phyloP scores from a whole-genome alignment of 1,139 yeast species.

The Pichia sp. region DNA sequence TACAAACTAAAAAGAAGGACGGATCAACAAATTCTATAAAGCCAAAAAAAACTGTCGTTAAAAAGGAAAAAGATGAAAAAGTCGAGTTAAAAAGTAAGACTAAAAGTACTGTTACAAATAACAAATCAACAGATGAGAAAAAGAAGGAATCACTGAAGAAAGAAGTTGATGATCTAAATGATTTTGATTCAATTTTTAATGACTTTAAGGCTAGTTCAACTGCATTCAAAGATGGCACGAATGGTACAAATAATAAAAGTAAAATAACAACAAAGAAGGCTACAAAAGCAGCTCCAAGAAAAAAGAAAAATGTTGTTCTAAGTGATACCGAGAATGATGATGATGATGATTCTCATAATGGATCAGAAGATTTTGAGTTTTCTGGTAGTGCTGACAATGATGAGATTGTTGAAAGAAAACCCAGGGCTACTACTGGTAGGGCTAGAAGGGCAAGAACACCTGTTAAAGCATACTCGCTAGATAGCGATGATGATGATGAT shows the following conservation, averaged over 20 bases:
- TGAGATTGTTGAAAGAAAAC: slow-evolving; percentile 18
- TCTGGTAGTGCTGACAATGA: slow-evolving; percentile 11
- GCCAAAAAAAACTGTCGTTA: slow-evolving; percentile 7
- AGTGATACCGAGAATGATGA: slow-evolving; percentile 17
- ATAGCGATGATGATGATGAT: slow-evolving; percentile 15
- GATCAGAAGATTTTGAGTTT: slow-evolving; percentile 7
- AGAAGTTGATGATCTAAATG: slow-evolving; percentile 20
- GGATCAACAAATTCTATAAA: slow-evolving; percentile 1
- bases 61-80: slow-evolving; percentile 2
- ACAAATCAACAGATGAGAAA: not conserved
- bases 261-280: not conserved
- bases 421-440: slow-evolving; percentile 10
- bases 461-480: slow-evolving; percentile 8
- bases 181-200: slow-evolving; percentile 24
- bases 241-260: not conserved
- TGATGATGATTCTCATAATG: slow-evolving; percentile 14
- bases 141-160: slow-evolving; percentile 2
- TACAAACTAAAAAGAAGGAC: slow-evolving; percentile 12
- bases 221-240: slow-evolving; percentile 4
- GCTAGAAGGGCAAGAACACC: slow-evolving; percentile 3
- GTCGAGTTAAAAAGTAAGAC: not conserved
- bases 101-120: not conserved
- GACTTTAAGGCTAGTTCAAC: slow-evolving; percentile 14
- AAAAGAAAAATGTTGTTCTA: slow-evolving; percentile 9
- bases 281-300: slow-evolving; percentile 9